phyloP scores from a whole-genome alignment of 164 flowering plant species.

The Annona cherimola region DNA sequence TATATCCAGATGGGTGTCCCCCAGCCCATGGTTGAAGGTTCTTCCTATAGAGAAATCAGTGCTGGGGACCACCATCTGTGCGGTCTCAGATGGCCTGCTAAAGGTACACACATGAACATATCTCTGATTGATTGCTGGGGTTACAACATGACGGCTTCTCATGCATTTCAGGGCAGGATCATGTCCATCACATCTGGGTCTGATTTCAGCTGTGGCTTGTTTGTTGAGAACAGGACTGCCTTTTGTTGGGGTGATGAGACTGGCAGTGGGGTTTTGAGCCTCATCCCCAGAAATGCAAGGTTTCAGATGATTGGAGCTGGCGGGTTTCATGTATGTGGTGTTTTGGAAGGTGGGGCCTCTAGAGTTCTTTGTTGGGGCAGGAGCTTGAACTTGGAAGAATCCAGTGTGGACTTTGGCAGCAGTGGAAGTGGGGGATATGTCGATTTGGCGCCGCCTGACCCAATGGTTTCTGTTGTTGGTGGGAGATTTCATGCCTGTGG shows the following conservation, averaged over 20 bases:
- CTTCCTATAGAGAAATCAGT: constrained; percentile 69
- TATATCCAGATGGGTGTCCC: constrained; percentile 80
- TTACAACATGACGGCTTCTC: constrained; percentile 84
- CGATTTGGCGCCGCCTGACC: constrained; percentile 50
- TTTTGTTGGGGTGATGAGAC: constrained; percentile 95
- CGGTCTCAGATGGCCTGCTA: constrained; percentile 55
- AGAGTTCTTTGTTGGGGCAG: constrained; percentile 83
- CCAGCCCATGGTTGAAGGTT: constrained; percentile 54
- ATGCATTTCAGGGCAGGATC: constrained; percentile 53
- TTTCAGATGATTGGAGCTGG: constrained; percentile 81
- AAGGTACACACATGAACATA: constrained; percentile 24
- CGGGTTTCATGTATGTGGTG: constrained; percentile 94
- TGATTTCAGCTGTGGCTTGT: constrained; percentile 81
- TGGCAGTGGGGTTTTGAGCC: constrained; percentile 52
- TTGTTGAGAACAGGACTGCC: constrained; percentile 57
- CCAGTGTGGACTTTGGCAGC: constrained; percentile 24
- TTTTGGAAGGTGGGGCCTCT: constrained; percentile 45
- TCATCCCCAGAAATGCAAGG: constrained; percentile 43
- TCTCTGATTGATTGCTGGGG: constrained; percentile 96
- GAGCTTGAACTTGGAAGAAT: constrained; percentile 52
- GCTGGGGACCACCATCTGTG: constrained; percentile 96
- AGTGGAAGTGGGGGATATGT: constrained; percentile 35
- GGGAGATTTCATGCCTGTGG: constrained; percentile 95
- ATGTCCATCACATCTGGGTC: constrained; percentile 83
- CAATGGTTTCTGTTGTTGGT: constrained; percentile 68